These are phyloP conservation scores for Cystobasidium pallidum DNA, from an alignment of 1,284 basidiomycete species.

Conservation along the genomic window DNA sequence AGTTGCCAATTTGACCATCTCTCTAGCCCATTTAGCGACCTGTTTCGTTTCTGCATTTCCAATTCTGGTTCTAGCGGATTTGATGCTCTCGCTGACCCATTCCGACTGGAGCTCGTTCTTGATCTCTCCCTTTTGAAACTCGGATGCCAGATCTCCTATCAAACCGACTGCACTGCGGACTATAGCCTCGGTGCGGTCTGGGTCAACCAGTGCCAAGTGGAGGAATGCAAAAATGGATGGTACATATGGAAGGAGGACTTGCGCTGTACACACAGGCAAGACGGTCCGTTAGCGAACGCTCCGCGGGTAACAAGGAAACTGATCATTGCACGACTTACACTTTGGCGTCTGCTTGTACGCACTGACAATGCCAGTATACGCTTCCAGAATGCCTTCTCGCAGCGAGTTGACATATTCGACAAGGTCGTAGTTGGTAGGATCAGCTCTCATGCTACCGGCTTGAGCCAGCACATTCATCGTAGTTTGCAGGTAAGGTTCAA, in stretches of 20 bases:
- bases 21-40: conserved; percentile 63
- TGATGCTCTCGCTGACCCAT: conserved; percentile 80
- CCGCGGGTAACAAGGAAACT: too few species aligned
- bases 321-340: conserved; percentile 60
- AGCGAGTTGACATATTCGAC: conserved; percentile 89
- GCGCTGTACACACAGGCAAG: conserved; percentile 58
- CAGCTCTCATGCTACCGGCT: conserved; percentile 81
- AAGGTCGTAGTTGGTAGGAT: conserved; percentile 86
- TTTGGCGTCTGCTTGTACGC: conserved; percentile 83
- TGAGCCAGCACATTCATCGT: conserved; percentile 90
- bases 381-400: conserved; percentile 93
- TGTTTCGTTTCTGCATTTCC: conserved; percentile 60
- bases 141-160: conserved; percentile 89
- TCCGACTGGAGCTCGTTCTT: conserved; percentile 75
- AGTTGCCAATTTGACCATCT: conserved; percentile 54
- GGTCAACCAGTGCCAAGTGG: conserved; percentile 76
- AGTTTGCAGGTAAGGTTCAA: conserved; percentile 86
- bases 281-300: too few species aligned
- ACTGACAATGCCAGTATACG: conserved; percentile 91
- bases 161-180: conserved; percentile 78
- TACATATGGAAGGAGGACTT: conserved; percentile 73
- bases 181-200: conserved; percentile 79
- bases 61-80: conserved; percentile 62
- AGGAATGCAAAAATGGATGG: conserved; percentile 79
- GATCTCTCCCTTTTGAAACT: conserved; percentile 77